phyloP scores from a whole-genome alignment of 192 early-diverging fungal genomes.

The Gonapodya prolifera region DNA sequence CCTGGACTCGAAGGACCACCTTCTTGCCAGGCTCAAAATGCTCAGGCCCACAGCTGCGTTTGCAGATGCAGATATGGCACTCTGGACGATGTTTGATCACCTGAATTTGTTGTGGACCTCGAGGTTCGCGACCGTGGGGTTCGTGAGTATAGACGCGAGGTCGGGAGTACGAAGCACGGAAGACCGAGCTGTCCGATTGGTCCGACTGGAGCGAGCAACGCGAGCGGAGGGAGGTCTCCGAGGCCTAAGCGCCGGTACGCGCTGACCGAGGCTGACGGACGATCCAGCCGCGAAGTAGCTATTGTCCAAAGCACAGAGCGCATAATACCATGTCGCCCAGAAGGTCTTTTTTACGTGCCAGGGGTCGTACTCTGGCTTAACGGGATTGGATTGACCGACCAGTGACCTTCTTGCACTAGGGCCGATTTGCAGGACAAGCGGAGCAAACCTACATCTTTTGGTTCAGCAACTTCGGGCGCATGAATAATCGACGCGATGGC shows the following conservation, averaged over 20 bases:
- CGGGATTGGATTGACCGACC: not conserved
- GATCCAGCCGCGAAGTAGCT: too few species aligned
- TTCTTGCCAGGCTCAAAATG: not conserved
- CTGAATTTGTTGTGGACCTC: not conserved
- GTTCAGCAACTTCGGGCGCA: not conserved
- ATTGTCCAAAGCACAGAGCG: too few species aligned
- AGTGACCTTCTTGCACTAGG: not conserved
- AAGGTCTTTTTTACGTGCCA: not conserved
- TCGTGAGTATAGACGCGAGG: too few species aligned
- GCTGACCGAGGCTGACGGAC: too few species aligned
- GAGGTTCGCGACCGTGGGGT: not conserved
- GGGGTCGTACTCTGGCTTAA: not conserved
- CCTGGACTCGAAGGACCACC: not conserved
- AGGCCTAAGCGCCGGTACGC: too few species aligned
- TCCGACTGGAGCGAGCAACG: too few species aligned
- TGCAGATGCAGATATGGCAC: not conserved
- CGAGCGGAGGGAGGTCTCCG: too few species aligned
- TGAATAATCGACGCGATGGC: not conserved
- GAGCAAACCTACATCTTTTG: not conserved
- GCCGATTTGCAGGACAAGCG: not conserved
- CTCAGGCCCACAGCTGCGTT: not conserved
- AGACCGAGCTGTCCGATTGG: too few species aligned
- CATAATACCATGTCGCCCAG: too few species aligned
- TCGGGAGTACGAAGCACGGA: too few species aligned
- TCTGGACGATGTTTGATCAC: not conserved